These are phyloP conservation scores for Ceratonia siliqua DNA, from an alignment of 306 rosid species.

Conservation along the genomic window DNA sequence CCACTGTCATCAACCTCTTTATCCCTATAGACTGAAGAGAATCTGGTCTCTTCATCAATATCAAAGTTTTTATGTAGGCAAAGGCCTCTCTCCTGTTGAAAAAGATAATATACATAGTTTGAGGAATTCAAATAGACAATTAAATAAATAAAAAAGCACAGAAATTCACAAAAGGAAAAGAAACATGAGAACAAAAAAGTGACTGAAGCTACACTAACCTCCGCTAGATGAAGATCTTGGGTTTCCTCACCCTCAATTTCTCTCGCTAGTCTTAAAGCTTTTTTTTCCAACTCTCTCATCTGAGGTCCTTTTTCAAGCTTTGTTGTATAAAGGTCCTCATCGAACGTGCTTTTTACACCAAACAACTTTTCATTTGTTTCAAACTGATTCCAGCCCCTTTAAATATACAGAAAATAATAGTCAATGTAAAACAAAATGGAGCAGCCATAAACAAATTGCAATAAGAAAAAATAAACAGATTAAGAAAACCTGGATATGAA, in stretches of 20 bases:
- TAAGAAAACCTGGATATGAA: not conserved
- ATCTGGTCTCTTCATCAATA: constrained; percentile 92
- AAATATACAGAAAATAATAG: constrained; percentile 14
- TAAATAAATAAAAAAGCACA: not conserved
- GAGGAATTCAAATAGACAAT: constrained; percentile 25
- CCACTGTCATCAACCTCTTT: constrained; percentile 71
- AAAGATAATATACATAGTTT: constrained; percentile 30
- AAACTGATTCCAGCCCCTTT: constrained; percentile 94
- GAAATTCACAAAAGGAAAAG: not conserved
- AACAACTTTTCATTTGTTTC: constrained; percentile 79
- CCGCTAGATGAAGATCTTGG: constrained; percentile 89
- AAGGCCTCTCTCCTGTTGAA: constrained; percentile 85
- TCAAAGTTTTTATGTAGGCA: constrained; percentile 51
- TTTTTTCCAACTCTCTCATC: constrained; percentile 71
- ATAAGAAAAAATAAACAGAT: constrained; percentile 18
- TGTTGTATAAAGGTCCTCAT: constrained; percentile 89
- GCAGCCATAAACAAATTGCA: not conserved
- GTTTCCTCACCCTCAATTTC: constrained; percentile 98
- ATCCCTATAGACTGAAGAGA: constrained; percentile 81
- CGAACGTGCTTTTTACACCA: constrained; percentile 90
- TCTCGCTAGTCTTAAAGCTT: constrained; percentile 81
- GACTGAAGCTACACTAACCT: constrained; percentile 58
- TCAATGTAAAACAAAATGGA: constrained; percentile 10
- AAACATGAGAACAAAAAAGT: not conserved
- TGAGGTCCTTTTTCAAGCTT: constrained; percentile 87